Evolutionary conservation across 176 grass and related monocot species (phyloP), one percentile per base, ranked within the genome.

Genomic region (Echinochloa phyllopogon): DNA sequence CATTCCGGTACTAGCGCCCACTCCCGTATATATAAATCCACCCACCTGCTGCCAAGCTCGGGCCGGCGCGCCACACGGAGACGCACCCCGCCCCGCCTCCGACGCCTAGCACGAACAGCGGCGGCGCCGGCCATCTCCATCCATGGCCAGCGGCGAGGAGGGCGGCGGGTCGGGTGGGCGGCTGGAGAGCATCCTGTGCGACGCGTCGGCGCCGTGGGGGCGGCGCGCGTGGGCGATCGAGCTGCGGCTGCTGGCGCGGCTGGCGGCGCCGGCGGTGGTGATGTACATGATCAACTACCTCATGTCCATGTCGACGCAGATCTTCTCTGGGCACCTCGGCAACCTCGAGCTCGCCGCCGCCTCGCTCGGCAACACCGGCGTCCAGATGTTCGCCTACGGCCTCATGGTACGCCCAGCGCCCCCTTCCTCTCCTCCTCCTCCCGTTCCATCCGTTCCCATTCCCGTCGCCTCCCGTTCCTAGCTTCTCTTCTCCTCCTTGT

Each of bases 371-470:
- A 95, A 92, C 90, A 83, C 71, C 20, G 90, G 93, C 69, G 86
- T 95, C 83, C 93, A 95, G 83, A 79, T 95, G 17, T 92, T 95
- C 86, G 93, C 93, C 3, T 95, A 95, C 72, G 93, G 93, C 27
- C 85, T 95, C 79, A 87, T 95, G 93, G 93, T 94, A 91, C 42
- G 41, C 2, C 2, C 15, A 2, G 1, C 29, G 29, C 29, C 29
- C 29, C 29, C 29, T 33, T 12, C 47, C 49, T 16, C 49, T 10
- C 49, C 14, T 51, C 48, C 48, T 1, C 48, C 48, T 5, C 4
- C 17, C 17, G 29, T 33, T 33, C 29, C 29, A 33, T 2, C 29
- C 29, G 29, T 33, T 33, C 29, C 1, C 1, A 33, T 33, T 33
- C 29, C 29, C 29, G 29, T 33, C 1, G 29, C 29, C 29, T 33